Base-by-base conservation (phyloP, 805 yeast species). In the Lipomyces sp. region DNA sequence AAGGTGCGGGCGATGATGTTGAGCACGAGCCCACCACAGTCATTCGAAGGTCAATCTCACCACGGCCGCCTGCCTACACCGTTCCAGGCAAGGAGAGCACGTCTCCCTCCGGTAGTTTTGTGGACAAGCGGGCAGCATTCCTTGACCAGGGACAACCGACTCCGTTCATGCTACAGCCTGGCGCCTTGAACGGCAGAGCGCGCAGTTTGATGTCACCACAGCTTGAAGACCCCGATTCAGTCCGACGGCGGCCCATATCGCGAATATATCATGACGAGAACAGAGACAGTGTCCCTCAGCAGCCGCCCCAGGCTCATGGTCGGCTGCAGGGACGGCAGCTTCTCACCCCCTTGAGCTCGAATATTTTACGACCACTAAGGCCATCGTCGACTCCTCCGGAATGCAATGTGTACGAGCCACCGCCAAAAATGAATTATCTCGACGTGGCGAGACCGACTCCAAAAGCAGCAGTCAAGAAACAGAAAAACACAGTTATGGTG, bases 401-500 rank as follows among this genome's bases (percentile, higher is more conserved):
- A 14, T 41, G 50, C 21, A 38, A 45, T 22, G 29, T 32, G 2
- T 36, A 35, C 18, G 49, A 43, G 16, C 51, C 57, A n/a, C 61
- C 59, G 22, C 61, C 59, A 26, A 54, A 59, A 47, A 59, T 55
- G 61, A 55, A 55, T 19, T 40, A 43, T 29, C 38, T 54, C 21
- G 59, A 54, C 24, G 40, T 47, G 2, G 53, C 63, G 2, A 34
- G 51, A n/a, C 52, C 47, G n/a, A 48, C 53, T 8, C 58, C 54
- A 7, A 46, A 49, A 26, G 37, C 23, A 8, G 21, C 51, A 2
- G 18, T 26, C 10, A 53, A 57, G 43, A 61, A 59, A 36, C 54
- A 53, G 33, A 66, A 67, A 40, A 61, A 59, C 26, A 49, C 66
- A 1, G 63, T 76, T 4, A 59, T 62, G 6, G 77, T 83, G 1